phyloP scores from a whole-genome alignment of 208 protist species.

The Phytomonas sp. region DNA sequence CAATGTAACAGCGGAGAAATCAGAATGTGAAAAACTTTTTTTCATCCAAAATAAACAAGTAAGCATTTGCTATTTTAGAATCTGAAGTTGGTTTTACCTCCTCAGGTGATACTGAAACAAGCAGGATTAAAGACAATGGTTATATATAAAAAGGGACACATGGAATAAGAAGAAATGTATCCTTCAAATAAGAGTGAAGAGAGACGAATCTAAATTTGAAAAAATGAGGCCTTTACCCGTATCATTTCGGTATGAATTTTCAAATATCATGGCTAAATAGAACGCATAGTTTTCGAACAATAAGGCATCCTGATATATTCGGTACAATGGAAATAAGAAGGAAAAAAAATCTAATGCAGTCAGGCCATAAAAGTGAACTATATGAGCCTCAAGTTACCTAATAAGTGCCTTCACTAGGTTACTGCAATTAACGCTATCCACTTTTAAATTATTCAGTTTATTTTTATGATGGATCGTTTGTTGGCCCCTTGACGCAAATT shows the following conservation, averaged over 20 bases:
- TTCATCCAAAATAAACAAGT: background rate
- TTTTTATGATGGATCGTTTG: background rate
- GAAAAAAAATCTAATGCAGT: background rate
- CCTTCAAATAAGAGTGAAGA: background rate
- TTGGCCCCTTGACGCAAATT: background rate
- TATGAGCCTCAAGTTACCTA: background rate
- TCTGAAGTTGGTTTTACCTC: background rate
- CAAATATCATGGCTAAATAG: background rate
- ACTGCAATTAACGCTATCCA: background rate
- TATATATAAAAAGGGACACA: background rate
- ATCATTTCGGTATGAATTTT: background rate
- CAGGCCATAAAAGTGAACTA: background rate
- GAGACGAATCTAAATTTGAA: background rate
- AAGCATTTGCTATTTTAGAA: background rate
- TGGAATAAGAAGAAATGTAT: background rate
- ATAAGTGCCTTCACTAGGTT: background rate
- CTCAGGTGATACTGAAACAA: background rate
- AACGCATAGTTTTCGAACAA: background rate
- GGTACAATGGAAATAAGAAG: background rate
- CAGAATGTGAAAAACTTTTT: background rate
- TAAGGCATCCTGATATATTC: background rate
- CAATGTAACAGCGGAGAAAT: background rate
- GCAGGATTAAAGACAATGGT: background rate
- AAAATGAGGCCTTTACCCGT: background rate
- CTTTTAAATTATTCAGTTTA: background rate